A percentile compares a stretch with the other conserved stretches of the same genome.
Conservation (phyloP, 176 grass and related monocot genomes). For the Oryza nivara region DNA sequence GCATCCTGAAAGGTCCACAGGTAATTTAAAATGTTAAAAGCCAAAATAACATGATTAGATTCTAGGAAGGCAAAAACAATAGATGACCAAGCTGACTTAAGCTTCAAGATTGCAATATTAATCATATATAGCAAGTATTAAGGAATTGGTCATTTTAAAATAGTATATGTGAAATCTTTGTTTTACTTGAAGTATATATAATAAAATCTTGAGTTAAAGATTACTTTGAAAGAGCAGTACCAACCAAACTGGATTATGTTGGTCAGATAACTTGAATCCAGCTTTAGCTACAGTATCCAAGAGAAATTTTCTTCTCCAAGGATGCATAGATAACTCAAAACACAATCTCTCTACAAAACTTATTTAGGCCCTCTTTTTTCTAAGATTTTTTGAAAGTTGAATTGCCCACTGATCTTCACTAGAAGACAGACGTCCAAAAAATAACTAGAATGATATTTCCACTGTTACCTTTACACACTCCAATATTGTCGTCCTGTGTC, state of each 20-base stretch:
- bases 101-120: constrained; percentile 2
- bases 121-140: constrained; percentile 17
- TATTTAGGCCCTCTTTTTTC: too few species aligned
- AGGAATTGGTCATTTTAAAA: constrained; percentile 1
- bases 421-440: background rate
- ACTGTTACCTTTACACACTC: constrained; percentile 93
- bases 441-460: background rate
- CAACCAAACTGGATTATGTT: constrained; percentile 16
- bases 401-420: background rate
- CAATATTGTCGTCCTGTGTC: constrained; percentile 89
- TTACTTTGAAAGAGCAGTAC: constrained; percentile 11
- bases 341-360: background rate
- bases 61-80: constrained; percentile 23
- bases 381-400: too few species aligned
- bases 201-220: background rate
- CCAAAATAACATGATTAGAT: constrained; percentile 23
- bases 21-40: constrained; percentile 25
- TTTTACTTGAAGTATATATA: too few species aligned
- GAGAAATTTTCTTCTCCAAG: constrained; percentile 15
- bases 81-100: constrained; percentile 4
- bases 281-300: constrained; percentile 12
- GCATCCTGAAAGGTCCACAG: constrained; percentile 73
- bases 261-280: constrained; percentile 22
- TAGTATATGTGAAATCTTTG: background rate
- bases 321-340: background rate